These are phyloP conservation scores for Diplodia scrobiculata DNA, from an alignment of 2,329 filamentous ascomycete species.

Conservation along the genomic window DNA sequence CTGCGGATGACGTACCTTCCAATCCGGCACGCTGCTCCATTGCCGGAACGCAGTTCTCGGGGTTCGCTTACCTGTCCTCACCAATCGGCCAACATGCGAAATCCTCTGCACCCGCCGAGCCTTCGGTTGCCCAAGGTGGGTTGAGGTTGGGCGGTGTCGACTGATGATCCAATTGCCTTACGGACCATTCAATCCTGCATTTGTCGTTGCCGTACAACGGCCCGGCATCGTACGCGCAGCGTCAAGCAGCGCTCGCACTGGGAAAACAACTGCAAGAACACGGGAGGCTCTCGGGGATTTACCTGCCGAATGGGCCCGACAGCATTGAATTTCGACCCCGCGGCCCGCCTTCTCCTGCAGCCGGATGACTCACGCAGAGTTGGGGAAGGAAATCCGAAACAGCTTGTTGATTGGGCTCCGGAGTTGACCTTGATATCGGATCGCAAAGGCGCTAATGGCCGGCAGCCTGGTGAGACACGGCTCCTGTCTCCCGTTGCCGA, in stretches of 20 bases:
- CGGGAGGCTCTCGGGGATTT: neutral
- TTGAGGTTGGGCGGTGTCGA: too few species aligned
- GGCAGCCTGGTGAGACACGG: conserved; percentile 5
- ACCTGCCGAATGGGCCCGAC: neutral
- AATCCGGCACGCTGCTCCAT: neutral
- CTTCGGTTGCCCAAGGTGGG: neutral
- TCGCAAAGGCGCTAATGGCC: conserved; percentile 1
- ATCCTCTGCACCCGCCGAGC: neutral
- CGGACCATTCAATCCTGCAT: neutral
- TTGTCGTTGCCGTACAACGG: neutral
- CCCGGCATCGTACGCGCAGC: neutral
- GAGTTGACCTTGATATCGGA: neutral
- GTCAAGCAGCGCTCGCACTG: neutral
- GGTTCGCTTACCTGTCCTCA: neutral
- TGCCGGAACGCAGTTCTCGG: neutral
- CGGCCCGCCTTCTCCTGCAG: conserved; percentile 4
- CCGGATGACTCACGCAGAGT: conserved; percentile 19
- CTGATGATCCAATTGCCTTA: neutral
- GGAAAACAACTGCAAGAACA: neutral
- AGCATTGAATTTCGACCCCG: neutral
- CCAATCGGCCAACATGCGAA: neutral
- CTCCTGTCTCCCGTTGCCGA: conserved; percentile 5
- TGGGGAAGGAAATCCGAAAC: conserved; percentile 2
- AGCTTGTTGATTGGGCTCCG: conserved; percentile 9
- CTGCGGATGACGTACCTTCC: conserved; percentile 1